Evolutionary conservation across 148 eudicot species (phyloP).

Genomic region (Linanthus parryae): DNA sequence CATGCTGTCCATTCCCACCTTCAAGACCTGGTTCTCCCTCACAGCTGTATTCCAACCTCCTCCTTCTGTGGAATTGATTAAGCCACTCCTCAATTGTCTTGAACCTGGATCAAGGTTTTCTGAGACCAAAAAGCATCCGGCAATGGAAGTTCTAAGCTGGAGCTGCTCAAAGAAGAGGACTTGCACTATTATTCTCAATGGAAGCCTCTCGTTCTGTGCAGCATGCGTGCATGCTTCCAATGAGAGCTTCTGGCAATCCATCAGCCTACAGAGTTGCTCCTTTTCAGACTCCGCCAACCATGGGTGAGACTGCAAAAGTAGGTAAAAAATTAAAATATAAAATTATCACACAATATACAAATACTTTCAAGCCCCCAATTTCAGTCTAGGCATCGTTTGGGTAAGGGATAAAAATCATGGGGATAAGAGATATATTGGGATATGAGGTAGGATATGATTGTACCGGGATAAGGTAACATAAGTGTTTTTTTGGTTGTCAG

Average conservation of each 20-base stretch:
- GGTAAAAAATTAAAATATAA: not conserved
- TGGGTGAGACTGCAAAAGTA: slow-evolving; percentile 38
- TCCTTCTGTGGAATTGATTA: slow-evolving; percentile 12
- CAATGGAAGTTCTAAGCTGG: slow-evolving; percentile 35
- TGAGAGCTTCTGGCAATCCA: slow-evolving; percentile 45
- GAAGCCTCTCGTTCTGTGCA: slow-evolving; percentile 47
- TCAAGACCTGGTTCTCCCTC: slow-evolving; percentile 19
- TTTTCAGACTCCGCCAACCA: slow-evolving; percentile 40
- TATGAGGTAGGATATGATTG: too few relatives aligned
- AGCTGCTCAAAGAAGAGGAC: slow-evolving; percentile 52
- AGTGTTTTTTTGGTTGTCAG: too few relatives aligned
- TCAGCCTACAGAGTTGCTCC: slow-evolving; percentile 39
- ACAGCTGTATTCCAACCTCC: slow-evolving; percentile 7
- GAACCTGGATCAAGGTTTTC: slow-evolving; percentile 28
- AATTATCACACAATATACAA: not conserved
- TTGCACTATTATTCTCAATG: slow-evolving; percentile 41
- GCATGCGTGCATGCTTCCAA: slow-evolving; percentile 48
- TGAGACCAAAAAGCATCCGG: slow-evolving; percentile 34
- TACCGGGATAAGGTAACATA: too few relatives aligned
- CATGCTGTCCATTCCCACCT: slow-evolving; percentile 31
- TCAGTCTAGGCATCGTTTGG: too few relatives aligned
- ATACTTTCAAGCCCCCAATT: not conserved
- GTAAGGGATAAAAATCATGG: too few relatives aligned
- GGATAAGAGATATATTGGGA: too few relatives aligned
- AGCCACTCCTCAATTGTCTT: slow-evolving; percentile 14